Evolutionary conservation across 2,329 filamentous ascomycete genomes (phyloP).

Genomic region (Paradendryphiella salina): DNA sequence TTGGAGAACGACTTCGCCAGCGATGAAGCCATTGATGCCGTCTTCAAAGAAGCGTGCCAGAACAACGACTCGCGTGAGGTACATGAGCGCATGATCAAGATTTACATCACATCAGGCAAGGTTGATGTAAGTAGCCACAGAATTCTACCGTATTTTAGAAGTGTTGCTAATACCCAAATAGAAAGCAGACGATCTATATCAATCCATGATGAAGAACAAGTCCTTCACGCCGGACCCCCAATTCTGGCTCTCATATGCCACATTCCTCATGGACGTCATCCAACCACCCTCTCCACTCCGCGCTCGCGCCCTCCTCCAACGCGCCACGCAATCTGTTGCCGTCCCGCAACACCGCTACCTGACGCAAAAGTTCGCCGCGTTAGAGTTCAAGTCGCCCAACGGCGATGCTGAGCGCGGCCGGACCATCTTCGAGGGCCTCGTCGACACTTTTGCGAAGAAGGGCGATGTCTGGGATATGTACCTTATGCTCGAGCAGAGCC

Average conservation of each 20-base stretch:
- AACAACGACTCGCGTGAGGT: constrained; percentile 92
- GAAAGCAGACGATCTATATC: constrained; percentile 88
- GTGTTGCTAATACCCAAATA: constrained; percentile 48
- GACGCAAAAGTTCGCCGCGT: constrained; percentile 83
- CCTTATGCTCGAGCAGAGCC: constrained; percentile 76
- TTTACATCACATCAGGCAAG: constrained; percentile 92
- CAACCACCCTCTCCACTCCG: constrained; percentile 73
- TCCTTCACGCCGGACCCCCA: constrained; percentile 72
- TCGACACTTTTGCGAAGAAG: constrained; percentile 84
- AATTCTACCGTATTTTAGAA: constrained; percentile 2
- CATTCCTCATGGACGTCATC: constrained; percentile 80
- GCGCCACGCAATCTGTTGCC: constrained; percentile 82
- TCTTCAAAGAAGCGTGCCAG: constrained; percentile 90
- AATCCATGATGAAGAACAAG: constrained; percentile 84
- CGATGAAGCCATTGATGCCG: constrained; percentile 77
- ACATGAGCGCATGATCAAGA: constrained; percentile 85
- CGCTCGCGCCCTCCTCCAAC: constrained; percentile 74
- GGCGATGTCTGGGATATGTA: constrained; percentile 93
- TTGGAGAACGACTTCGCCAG: constrained; percentile 88
- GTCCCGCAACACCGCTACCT: constrained; percentile 70
- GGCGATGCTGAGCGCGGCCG: constrained; percentile 89
- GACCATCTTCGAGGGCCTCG: constrained; percentile 88
- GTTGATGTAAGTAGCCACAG: constrained; percentile 64
- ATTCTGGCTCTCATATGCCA: constrained; percentile 93
- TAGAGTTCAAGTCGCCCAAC: constrained; percentile 83